Evolutionary conservation across 1,284 basidiomycete genomes (phyloP), one percentile per base, ranked within the genome.

Genomic region (Fomitopsis pinicola): DNA sequence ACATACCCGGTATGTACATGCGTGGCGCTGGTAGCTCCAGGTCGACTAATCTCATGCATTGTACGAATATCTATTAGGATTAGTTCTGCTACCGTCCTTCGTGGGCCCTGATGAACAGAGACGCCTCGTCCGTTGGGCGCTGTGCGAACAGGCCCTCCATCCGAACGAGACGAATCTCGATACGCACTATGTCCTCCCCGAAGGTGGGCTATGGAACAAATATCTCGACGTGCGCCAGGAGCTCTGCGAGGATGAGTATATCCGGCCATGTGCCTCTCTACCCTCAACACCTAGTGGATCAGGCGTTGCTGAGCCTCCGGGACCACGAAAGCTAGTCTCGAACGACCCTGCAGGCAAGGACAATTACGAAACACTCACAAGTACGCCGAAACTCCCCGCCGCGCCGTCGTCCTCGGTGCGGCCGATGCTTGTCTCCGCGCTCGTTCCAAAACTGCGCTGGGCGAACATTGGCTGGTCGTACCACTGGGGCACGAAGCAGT

Each of bases 401-500:
- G 70, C 81, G 1, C 86, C 90, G 3, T 89, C 88, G 1, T 69
- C 80, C 10, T 83, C 83, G 2, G 77, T 81, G 3, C 77, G 73
- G 6, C 78, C 88, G 0, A 64, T 74, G 0, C 67, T 71, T 2
- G 72, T 81, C 1, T 81, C 82, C 0, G 73, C 80, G 50, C 81
- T 95, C 5, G 66, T 94, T n/a, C 77, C 78, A 0, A 89, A 86
- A 71, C 73, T 97, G 42, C 82, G 95, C 42, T 97, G 95, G 95
- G 91, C 93, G 1, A 97, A 96, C 68, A 89, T 97, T 50, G 95
- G 95, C 5, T 92, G 91, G 86, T 91, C 85, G 58, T 97, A 97
- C 73, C 86, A 97, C 76, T 97, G 94, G 94, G 90, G 92, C 1
- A 91, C 86, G 30, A 97, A 97, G 69, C 87, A 91, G 61, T 97